These are phyloP conservation scores for Trichosporon sp. DNA, from an alignment of 1,284 basidiomycete species.

Conservation along the genomic window DNA sequence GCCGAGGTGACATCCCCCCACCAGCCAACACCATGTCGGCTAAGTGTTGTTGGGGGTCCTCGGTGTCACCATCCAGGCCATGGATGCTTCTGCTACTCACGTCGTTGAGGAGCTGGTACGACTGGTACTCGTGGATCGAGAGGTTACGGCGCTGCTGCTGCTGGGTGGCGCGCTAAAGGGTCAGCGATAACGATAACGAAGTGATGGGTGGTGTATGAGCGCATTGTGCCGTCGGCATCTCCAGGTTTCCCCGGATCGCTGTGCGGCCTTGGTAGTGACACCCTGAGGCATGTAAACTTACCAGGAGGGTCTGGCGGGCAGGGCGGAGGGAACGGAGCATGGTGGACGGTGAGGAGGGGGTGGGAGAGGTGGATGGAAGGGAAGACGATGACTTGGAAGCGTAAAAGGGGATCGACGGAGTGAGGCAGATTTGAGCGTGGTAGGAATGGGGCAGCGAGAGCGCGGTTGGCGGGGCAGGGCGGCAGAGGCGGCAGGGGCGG, in stretches of 20 bases:
- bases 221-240: constrained; percentile 16
- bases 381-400: not conserved
- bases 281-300: constrained; percentile 7
- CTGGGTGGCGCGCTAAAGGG: constrained; percentile 23
- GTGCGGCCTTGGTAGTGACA: not conserved
- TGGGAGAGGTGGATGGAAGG: constrained; percentile 5
- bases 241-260: constrained; percentile 14
- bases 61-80: not conserved
- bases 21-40: not conserved
- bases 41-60: not conserved
- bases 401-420: not conserved
- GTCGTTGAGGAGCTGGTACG: constrained; percentile 89
- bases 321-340: constrained; percentile 16
- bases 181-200: constrained; percentile 21
- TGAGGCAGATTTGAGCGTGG: constrained; percentile 15
- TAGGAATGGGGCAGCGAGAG: not conserved
- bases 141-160: constrained; percentile 67
- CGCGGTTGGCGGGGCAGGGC: not conserved
- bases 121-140: constrained; percentile 98
- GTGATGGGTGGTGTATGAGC: not conserved
- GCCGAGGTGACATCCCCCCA: constrained; percentile 9
- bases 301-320: constrained; percentile 13
- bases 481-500: too few relatives aligned
- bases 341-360: constrained; percentile 10
- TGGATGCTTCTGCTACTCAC: constrained; percentile 60